phyloP scores from a whole-genome alignment of 176 grass and related monocot genomes.

The Microstegium vimineum region DNA sequence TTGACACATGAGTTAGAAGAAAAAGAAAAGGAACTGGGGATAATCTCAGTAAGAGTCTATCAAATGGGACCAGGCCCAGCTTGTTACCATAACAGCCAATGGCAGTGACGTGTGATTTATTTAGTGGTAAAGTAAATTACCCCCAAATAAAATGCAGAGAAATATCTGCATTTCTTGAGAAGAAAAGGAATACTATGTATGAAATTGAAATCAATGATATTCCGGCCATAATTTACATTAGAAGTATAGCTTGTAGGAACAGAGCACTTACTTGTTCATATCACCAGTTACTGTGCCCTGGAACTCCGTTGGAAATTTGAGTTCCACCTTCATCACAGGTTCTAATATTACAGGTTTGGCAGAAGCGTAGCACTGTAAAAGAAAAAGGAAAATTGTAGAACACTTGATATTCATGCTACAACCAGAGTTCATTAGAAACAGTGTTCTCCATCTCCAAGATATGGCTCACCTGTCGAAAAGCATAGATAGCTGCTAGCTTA shows the following conservation, averaged over 20 bases:
- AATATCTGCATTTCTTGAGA: neutral
- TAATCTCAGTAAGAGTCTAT: neutral
- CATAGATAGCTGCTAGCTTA: slow-evolving; percentile 95
- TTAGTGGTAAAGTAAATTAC: slow-evolving; percentile 5
- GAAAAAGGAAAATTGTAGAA: slow-evolving; percentile 20
- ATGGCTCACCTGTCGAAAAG: slow-evolving; percentile 82
- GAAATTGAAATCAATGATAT: neutral
- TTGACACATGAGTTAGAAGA: neutral
- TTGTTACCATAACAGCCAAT: neutral
- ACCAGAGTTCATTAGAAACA: slow-evolving; percentile 14
- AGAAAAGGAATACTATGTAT: slow-evolving; percentile 1
- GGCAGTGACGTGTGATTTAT: neutral
- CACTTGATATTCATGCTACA: neutral
- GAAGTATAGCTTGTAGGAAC: neutral
- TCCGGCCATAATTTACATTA: slow-evolving; percentile 11
- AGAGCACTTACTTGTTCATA: slow-evolving; percentile 87
- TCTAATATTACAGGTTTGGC: slow-evolving; percentile 93
- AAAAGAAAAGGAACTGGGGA: neutral
- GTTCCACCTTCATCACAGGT: slow-evolving; percentile 95
- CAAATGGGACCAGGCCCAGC: neutral
- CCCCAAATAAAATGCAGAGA: neutral
- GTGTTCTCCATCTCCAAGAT: slow-evolving; percentile 1
- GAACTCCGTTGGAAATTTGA: slow-evolving; percentile 94
- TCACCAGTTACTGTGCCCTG: slow-evolving; percentile 97
- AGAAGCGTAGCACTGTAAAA: slow-evolving; percentile 68